Base-by-base conservation (phyloP, 345 rosid species). In the Angophora floribunda region DNA sequence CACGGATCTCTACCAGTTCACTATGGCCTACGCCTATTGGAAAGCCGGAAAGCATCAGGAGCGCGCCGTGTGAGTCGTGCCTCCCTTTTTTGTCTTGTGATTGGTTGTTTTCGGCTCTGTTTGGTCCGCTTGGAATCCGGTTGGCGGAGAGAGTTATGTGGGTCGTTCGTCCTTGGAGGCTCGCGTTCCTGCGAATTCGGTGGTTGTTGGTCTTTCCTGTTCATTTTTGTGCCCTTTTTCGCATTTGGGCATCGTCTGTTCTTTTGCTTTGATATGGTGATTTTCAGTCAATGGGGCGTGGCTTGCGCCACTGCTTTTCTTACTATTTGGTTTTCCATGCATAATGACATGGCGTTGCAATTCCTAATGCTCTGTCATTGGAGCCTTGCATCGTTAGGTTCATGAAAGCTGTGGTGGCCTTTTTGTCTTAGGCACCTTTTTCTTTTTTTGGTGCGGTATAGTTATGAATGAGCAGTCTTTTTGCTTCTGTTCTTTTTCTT, bases 1-100 rank as follows among this genome's bases (percentile, higher is more conserved):
- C 86, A 98, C 97, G 79, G 99, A 98, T 94, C 99, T 95, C 78
- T 98, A 97, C 90, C 99, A 98, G 96, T 98, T 97, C 93, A 95
- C 99, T 87, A 97, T 98, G 99, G 96, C 99, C 63, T 98, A 96
- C 85, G 98, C 99, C 91, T 97, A 96, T 90, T 97, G 99, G 99
- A 98, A 96, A 92, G 99, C 99, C 87, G 93, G 94, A 86, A 98
- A 98, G 92, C 97, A 97, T 87, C 65, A 90, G 87, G 99, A 97
- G 36, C 95, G 96, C 61, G 93, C 99, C 55, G 99, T 97, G 99
- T 97, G 90, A 91, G 94, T 87, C 61, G 61, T 88, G 6, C 32
- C 51, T 12, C 70, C 70, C 36, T 50, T 87, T 53, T 49, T 21
- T n/a, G 12, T 49, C 36, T 78, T 67, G 3, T 36, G 9, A 19